Evolutionary conservation across 2,329 filamentous ascomycete genomes (phyloP), one percentile per base, ranked within the genome.

Genomic region (Fusarium sororula): DNA sequence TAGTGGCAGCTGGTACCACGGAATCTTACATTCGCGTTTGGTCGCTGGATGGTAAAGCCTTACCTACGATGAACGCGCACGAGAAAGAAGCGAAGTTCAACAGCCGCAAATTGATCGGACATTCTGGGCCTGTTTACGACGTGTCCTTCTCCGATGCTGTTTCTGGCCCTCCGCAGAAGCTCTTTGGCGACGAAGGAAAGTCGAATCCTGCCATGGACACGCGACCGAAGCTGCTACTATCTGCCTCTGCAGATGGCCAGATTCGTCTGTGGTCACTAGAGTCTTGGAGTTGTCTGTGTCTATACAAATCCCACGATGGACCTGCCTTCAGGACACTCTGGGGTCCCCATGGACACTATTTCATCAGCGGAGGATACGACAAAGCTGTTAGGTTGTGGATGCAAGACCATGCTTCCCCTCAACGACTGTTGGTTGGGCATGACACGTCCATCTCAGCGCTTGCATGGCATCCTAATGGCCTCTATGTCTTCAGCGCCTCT

Each of bases 21-120:
- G 95, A 98, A 80, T 98, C 96, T 0, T 98, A 98, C 80, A 97
- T 99, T 77, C 93, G 96, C 22, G 90, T 99, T 18, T 99, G 96
- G 95, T 93, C 93, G 44, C 86, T 98, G 45, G 94, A 98, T 78
- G 96, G 96, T 72, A 93, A 92, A 71, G 89, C 94, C 7, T 89
- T 99, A 18, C 90, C 90, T 51, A 93, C 93, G 20, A 89, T 90
- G 55, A 88, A 91, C 50, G 81, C 85, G 1, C 84, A 86, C 18
- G 89, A 90, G 73, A 89, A 91, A 65, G 88, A 90, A 44, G 80
- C 87, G 70, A 89, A 89, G 82, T 89, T 85, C 77, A 90, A 83
- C 84, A 92, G 83, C 88, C 90, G 83, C 87, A 83, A 95, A 88
- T 80, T 98, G 1, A 93, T 98, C 67, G 96, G 96, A 4, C 96